Conservation (phyloP, 371 early-diverging fungal genomes). For the Rhizomucor miehei region DNA sequence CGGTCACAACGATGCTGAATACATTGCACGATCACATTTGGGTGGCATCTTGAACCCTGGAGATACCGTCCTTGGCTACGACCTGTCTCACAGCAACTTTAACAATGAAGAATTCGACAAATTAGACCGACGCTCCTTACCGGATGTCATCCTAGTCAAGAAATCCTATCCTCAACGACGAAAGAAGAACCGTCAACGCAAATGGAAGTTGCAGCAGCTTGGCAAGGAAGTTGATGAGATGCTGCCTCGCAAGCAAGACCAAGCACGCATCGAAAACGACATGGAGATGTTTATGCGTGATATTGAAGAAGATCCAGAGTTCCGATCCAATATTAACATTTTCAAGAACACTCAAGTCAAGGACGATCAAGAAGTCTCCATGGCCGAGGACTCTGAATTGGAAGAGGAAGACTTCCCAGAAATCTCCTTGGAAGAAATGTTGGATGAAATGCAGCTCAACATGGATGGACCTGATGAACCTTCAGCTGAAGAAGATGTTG, state of each 20-base stretch:
- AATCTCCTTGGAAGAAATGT: conserved; percentile 84
- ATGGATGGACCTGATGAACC: conserved; percentile 47
- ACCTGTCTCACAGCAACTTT: conserved; percentile 84
- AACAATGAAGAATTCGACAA: conserved; percentile 84
- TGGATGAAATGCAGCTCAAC: conserved; percentile 80
- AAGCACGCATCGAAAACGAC: conserved; percentile 73
- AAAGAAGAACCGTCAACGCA: conserved; percentile 77
- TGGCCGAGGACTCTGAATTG: conserved; percentile 53
- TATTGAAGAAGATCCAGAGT: conserved; percentile 95
- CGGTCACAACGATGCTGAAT: conserved; percentile 81
- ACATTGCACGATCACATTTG: conserved; percentile 89
- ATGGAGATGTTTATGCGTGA: conserved; percentile 91
- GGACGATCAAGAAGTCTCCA: conserved; percentile 37
- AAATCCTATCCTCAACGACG: conserved; percentile 90
- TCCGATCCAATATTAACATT: conserved; percentile 88
- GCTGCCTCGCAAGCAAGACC: conserved; percentile 71
- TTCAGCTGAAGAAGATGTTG: conserved; percentile 33
- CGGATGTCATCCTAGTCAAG: conserved; percentile 88
- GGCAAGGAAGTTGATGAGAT: conserved; percentile 86
- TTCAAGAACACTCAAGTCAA: conserved; percentile 67
- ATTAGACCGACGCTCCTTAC: conserved; percentile 60
- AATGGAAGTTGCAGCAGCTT: conserved; percentile 90
- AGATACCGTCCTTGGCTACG: conserved; percentile 92
- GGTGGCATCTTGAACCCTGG: conserved; percentile 90
- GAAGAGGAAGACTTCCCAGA: conserved; percentile 90